phyloP scores from a whole-genome alignment of 768 basidiomycete genomes.

The Phanerochaete carnosa region DNA sequence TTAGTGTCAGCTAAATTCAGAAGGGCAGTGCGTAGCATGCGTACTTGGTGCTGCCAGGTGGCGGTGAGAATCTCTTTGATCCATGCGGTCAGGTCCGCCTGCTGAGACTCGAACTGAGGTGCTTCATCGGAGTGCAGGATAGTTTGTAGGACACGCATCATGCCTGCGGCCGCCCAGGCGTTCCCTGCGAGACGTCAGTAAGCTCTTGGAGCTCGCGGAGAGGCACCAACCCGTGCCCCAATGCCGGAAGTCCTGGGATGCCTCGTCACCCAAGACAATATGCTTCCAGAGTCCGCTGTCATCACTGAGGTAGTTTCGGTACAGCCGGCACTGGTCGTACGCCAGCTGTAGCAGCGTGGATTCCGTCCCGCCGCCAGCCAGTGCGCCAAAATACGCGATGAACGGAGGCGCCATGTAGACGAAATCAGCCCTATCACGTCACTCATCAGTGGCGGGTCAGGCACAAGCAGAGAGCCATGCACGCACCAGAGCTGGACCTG shows the following conservation, averaged over 20 bases:
- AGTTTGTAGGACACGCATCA: constrained; percentile 56
- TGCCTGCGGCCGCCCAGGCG: constrained; percentile 70
- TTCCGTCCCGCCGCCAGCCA: constrained; percentile 36
- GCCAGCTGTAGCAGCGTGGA: constrained; percentile 41
- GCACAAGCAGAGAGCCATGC: constrained; percentile 1
- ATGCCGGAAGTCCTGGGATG: constrained; percentile 39
- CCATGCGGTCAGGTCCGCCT: constrained; percentile 47
- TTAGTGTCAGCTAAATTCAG: background rate
- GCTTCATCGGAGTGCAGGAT: constrained; percentile 44
- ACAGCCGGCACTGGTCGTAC: constrained; percentile 55
- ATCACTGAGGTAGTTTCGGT: constrained; percentile 51
- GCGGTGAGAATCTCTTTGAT: constrained; percentile 47
- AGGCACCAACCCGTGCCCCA: constrained; percentile 51
- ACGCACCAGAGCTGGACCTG: constrained; percentile 52
- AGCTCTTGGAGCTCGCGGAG: background rate
- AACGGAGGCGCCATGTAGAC: constrained; percentile 65
- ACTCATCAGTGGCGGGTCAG: background rate
- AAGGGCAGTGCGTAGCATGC: background rate
- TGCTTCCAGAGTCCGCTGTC: constrained; percentile 54
- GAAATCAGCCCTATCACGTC: constrained; percentile 46
- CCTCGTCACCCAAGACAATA: constrained; percentile 41
- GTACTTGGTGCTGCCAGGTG: constrained; percentile 44
- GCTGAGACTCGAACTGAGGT: constrained; percentile 34
- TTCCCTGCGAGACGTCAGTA: constrained; percentile 37
- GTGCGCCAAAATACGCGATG: constrained; percentile 59